Conservation (phyloP, 805 yeast species). For the Wickerhamomyces alni region DNA sequence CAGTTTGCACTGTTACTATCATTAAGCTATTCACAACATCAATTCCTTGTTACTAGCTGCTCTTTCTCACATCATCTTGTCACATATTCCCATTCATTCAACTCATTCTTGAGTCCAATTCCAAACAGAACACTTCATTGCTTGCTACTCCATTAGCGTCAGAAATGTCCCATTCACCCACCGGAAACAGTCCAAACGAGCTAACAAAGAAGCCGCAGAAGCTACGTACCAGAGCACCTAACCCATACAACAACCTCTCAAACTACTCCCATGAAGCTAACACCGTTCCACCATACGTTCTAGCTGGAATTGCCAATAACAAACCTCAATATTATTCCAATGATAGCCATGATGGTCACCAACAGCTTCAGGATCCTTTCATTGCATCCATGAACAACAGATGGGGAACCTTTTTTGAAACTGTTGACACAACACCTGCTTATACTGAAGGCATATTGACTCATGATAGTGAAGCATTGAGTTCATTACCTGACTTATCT, state of each 20-base stretch:
- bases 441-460: slow-evolving; percentile 20
- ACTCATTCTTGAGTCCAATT: too few relatives aligned
- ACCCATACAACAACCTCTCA: slow-evolving; percentile 20
- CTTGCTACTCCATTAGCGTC: too few relatives aligned
- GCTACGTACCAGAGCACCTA: not conserved
- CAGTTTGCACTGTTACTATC: too few relatives aligned
- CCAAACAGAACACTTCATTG: too few relatives aligned
- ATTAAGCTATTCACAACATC: too few relatives aligned
- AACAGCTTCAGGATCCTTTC: slow-evolving; percentile 25
- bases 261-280: slow-evolving; percentile 32
- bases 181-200: not conserved
- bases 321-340: slow-evolving; percentile 20
- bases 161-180: not conserved
- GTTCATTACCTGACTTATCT: slow-evolving; percentile 35
- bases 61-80: too few relatives aligned
- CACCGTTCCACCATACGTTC: slow-evolving; percentile 59
- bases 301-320: slow-evolving; percentile 41
- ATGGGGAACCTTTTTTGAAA: slow-evolving; percentile 46
- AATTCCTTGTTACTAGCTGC: too few relatives aligned
- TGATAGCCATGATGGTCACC: slow-evolving; percentile 14
- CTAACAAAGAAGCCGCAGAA: not conserved
- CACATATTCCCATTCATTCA: too few relatives aligned
- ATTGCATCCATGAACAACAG: slow-evolving; percentile 33
- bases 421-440: slow-evolving; percentile 40
- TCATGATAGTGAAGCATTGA: slow-evolving; percentile 18